Conservation (phyloP, 495 filamentous ascomycete genomes). For the Pyrenopolyporus hunteri region DNA sequence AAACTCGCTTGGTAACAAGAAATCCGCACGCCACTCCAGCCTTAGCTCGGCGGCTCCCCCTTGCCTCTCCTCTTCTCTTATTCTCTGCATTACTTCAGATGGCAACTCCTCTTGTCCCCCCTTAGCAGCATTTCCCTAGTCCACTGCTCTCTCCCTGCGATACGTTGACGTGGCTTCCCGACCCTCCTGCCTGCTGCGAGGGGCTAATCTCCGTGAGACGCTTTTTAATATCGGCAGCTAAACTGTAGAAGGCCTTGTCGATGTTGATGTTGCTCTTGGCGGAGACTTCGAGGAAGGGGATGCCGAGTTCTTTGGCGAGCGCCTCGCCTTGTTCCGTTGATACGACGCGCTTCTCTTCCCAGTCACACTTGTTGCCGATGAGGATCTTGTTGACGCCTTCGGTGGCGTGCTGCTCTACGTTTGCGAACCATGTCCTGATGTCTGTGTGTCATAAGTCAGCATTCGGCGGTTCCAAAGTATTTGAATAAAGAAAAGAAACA, state of each 20-base stretch:
- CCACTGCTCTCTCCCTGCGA: conserved; percentile 62
- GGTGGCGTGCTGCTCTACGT: conserved; percentile 98
- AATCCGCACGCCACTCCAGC: conserved; percentile 3
- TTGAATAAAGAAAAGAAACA: background rate
- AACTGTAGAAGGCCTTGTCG: conserved; percentile 96
- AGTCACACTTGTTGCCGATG: conserved; percentile 99
- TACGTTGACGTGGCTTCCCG: conserved; percentile 67
- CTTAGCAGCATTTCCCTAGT: conserved; percentile 86
- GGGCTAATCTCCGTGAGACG: conserved; percentile 85
- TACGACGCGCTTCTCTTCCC: conserved; percentile 97
- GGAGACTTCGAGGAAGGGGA: conserved; percentile 97
- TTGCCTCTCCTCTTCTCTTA: conserved; percentile 2
- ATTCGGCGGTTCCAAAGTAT: background rate
- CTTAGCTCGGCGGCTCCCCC: conserved; percentile 22
- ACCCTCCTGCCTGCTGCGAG: conserved; percentile 68
- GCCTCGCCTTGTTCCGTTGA: conserved; percentile 92
- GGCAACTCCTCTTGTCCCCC: background rate
- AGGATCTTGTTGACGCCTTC: conserved; percentile 99
- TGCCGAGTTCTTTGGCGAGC: conserved; percentile 93
- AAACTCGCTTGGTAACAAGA: conserved; percentile 33
- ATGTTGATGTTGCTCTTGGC: conserved; percentile 99
- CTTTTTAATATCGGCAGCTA: conserved; percentile 98
- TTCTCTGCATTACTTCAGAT: background rate
- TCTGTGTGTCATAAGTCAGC: conserved; percentile 61
- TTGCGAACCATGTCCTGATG: conserved; percentile 98